A percentile compares a stretch with the other conserved stretches of the same genome.
Evolutionary conservation across 768 basidiomycete genomes (phyloP).

Genomic region (Collybia sp.): DNA sequence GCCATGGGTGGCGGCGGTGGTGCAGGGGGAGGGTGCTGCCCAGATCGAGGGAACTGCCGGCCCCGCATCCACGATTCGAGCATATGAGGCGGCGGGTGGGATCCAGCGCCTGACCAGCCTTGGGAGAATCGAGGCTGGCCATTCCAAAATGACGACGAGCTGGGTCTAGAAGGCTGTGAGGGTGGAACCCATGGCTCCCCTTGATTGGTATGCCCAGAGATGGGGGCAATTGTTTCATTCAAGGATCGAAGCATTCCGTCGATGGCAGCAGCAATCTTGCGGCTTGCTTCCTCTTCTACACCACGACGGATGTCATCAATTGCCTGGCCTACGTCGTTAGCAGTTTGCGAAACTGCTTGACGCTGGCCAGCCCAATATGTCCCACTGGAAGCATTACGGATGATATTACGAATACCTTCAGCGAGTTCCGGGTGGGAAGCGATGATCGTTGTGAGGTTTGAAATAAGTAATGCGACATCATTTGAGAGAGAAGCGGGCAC

Average conservation of each 20-base stretch:
- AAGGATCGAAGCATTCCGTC: conserved; percentile 54
- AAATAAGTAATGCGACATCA: conserved; percentile 62
- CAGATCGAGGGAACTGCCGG: conserved; percentile 3
- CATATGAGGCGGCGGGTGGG: not conserved
- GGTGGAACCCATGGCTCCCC: not conserved
- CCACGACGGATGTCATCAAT: conserved; percentile 48
- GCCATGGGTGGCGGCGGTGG: conserved; percentile 12
- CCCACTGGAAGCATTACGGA: conserved; percentile 57
- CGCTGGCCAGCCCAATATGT: conserved; percentile 68
- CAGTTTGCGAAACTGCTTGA: conserved; percentile 44
- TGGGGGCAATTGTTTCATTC: conserved; percentile 21
- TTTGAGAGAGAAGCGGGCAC: conserved; percentile 45
- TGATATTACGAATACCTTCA: conserved; percentile 60
- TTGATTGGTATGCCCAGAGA: not conserved
- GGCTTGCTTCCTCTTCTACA: conserved; percentile 63
- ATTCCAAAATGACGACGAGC: conserved; percentile 13
- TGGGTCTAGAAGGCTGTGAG: conserved; percentile 1
- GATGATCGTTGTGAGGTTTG: conserved; percentile 49
- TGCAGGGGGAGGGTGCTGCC: conserved; percentile 8
- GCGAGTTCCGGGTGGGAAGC: conserved; percentile 68
- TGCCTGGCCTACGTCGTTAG: conserved; percentile 38
- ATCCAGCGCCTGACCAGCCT: conserved; percentile 1
- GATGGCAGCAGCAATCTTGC: conserved; percentile 58
- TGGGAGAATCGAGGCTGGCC: conserved; percentile 2
- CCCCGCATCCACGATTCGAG: conserved; percentile 3